phyloP scores from a whole-genome alignment of 108 stramenopile species.

The Aureococcus anophagefferens region DNA sequence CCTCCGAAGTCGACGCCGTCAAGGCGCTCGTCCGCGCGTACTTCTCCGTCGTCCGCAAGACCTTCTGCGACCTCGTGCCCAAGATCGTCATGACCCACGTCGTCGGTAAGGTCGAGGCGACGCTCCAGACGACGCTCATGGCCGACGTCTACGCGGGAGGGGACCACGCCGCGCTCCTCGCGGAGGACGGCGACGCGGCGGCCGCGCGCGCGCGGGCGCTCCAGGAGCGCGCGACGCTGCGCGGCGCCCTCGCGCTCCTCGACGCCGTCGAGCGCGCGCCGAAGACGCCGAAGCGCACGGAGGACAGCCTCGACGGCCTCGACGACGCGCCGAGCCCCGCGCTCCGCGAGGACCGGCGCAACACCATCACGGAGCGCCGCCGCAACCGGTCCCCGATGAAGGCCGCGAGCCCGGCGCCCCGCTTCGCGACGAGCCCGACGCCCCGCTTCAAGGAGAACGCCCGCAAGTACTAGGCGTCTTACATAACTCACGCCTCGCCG shows the following conservation, averaged over 20 bases:
- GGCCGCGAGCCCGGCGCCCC: too few species aligned
- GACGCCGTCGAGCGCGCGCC: constrained; percentile 29
- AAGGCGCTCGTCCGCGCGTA: constrained; percentile 86
- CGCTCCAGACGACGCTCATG: constrained; percentile 90
- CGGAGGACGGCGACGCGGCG: constrained; percentile 81
- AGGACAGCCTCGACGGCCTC: too few species aligned
- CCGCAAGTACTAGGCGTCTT: too few species aligned
- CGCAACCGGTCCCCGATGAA: too few species aligned
- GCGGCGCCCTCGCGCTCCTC: constrained; percentile 35
- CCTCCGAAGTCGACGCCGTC: constrained; percentile 90
- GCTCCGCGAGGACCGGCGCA: too few species aligned
- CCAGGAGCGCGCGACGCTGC: constrained; percentile 31
- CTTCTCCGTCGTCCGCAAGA: constrained; percentile 90
- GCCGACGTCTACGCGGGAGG: constrained; percentile 79
- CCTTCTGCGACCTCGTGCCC: constrained; percentile 90
- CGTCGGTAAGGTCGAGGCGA: constrained; percentile 86
- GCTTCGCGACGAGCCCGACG: too few species aligned
- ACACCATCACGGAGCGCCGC: too few species aligned
- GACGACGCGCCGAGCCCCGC: too few species aligned
- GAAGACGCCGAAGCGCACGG: too few species aligned
- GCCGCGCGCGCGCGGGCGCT: constrained; percentile 9
- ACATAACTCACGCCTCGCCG: too few species aligned
- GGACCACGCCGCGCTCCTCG: constrained; percentile 62
- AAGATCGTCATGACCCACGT: constrained; percentile 98
- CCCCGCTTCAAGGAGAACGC: too few species aligned